Conservation (phyloP, 371 early-diverging fungal genomes). For the Mucor saturninus region DNA sequence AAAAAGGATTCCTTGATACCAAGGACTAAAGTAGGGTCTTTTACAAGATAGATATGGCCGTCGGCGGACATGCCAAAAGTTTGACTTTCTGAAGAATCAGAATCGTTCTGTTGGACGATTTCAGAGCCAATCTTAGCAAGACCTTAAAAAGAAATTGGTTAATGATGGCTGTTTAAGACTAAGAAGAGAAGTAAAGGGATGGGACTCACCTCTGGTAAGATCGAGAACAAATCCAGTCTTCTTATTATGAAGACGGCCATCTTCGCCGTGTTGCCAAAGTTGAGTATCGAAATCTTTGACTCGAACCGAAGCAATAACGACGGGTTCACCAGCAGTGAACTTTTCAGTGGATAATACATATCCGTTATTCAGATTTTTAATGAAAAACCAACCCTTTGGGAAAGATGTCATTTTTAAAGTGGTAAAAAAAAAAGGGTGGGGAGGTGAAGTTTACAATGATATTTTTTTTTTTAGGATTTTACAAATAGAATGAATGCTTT, state of each 20-base stretch:
- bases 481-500: constrained; percentile 1
- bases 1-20: constrained; percentile 60
- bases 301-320: constrained; percentile 39
- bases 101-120: constrained; percentile 49
- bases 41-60: constrained; percentile 49
- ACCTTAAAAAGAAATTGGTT: constrained; percentile 26
- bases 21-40: constrained; percentile 48
- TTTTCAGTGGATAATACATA: constrained; percentile 51
- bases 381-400: constrained; percentile 63
- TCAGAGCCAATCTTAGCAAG: constrained; percentile 46
- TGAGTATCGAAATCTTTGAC: constrained; percentile 45
- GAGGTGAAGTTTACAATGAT: not conserved
- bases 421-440: constrained; percentile 7
- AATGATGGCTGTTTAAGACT: not conserved
- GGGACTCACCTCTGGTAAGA: constrained; percentile 53
- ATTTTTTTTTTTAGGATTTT: constrained; percentile 6
- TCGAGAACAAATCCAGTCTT: constrained; percentile 59
- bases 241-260: constrained; percentile 59
- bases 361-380: constrained; percentile 55
- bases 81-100: constrained; percentile 30
- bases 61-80: constrained; percentile 38
- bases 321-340: constrained; percentile 35
- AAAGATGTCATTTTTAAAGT: constrained; percentile 34
- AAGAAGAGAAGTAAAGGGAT: not conserved
- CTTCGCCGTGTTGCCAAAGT: constrained; percentile 61